These are phyloP conservation scores for Gossypium longicalyx DNA, from an alignment of 345 rosid genomes.

Conservation along the genomic window DNA sequence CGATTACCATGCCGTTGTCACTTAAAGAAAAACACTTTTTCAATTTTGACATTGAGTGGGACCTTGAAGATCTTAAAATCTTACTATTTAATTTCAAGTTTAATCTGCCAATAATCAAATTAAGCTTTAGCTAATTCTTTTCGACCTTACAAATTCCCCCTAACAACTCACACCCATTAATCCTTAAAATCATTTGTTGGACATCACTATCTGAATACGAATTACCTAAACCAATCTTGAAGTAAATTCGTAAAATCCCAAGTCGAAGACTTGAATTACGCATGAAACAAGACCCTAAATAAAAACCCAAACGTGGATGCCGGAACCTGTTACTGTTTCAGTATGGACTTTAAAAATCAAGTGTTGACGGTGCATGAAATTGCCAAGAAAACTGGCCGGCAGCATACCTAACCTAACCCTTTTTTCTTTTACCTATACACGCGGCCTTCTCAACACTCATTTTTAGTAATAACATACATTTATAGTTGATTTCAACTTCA, in stretches of 20 bases:
- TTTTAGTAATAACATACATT: not conserved
- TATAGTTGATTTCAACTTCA: not conserved
- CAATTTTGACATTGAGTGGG: constrained; percentile 3
- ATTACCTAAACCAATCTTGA: too few species aligned
- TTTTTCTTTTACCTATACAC: constrained; percentile 23
- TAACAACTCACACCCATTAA: not conserved
- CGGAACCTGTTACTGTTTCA: not conserved
- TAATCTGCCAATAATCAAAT: not conserved
- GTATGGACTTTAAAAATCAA: not conserved
- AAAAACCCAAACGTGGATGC: not conserved
- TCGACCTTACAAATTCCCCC: too few species aligned
- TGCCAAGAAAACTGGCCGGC: constrained; percentile 39
- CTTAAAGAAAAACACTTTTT: not conserved
- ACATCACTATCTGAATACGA: too few species aligned
- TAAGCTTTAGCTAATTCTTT: not conserved
- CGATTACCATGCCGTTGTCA: not conserved
- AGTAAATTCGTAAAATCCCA: too few species aligned
- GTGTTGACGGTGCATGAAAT: constrained; percentile 17
- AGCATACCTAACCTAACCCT: constrained; percentile 25
- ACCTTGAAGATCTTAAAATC: not conserved
- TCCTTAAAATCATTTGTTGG: not conserved
- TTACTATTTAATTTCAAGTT: not conserved
- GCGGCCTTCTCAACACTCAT: constrained; percentile 22
- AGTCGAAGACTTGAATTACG: too few species aligned
- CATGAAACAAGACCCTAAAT: too few species aligned